Evolutionary conservation across 192 early-diverging fungal species (phyloP), one percentile per base, ranked within the genome.

Genomic region (Thoreauomyces humboldtii): DNA sequence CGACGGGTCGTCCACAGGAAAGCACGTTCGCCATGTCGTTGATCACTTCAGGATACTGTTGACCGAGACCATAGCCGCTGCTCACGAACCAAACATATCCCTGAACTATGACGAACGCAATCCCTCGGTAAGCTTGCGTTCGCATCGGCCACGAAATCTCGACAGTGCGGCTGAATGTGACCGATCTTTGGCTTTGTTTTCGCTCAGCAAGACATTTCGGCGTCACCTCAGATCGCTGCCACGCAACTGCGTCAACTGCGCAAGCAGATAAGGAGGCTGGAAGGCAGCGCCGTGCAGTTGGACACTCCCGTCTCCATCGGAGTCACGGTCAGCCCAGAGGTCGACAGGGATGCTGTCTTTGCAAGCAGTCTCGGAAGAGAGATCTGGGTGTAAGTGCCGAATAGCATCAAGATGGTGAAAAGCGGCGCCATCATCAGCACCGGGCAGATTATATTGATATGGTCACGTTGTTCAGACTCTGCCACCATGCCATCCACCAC

Each of bases 401-500:
- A 12, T 41, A 9, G 9, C 38, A 17, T 9, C 11, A 41, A 17
- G 9, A 12, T 41, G 38, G 11, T 41, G 17, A 9, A 12, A 17
- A 17, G 38, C 9, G 38, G 9, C 11, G 17, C 38, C 38, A 41
- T 9, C 38, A 41, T 41, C 11, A 41, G 9, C 17, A 17, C 9
- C 38, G 38, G 17, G 11, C 38, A 41, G 38, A 12, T 41, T 41
- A 12, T 41, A 12, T 41, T 41, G 9, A 12, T 41, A 12, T 17
- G 38, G 17, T 17, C 17, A 41, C 11, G 17, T 41, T 41, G 38
- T 17, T 12, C n/a, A n/a, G n/a, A n/a, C 50, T 64, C 5, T 64
- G 46, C 24, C 69, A 71, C 34, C 69, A 71, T 35, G 69, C 69
- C 25, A 71, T 64, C 19, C 69, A 71, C 24, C 69, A 71, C 37